A percentile compares a stretch with the other conserved stretches of the same genome.
These are phyloP conservation scores for Panicum hallii DNA, from an alignment of 202 grass and related monocot species.

Conservation along the genomic window DNA sequence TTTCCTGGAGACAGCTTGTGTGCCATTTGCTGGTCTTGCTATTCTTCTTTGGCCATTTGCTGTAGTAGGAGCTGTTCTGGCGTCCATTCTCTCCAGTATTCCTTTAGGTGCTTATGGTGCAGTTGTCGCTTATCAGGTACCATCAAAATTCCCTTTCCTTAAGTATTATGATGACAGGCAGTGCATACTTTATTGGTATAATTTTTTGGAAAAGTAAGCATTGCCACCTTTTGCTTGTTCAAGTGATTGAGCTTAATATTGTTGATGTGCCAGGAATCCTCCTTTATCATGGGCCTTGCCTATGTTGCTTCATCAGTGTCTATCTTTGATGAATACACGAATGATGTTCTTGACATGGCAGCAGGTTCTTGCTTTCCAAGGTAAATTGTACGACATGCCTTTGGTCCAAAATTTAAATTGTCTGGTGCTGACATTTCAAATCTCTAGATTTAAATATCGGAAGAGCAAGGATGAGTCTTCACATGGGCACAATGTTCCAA, in stretches of 20 bases:
- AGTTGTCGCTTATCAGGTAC: slow-evolving; percentile 93
- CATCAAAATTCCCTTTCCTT: neutral
- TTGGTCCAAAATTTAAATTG: slow-evolving; percentile 35
- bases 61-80: slow-evolving; percentile 74
- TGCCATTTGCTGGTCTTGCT: slow-evolving; percentile 94
- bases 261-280: slow-evolving; percentile 74
- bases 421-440: slow-evolving; percentile 40
- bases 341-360: slow-evolving; percentile 95
- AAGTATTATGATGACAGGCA: neutral
- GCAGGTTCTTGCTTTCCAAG: slow-evolving; percentile 96
- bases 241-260: slow-evolving; percentile 41
- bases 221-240: neutral
- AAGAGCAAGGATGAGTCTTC: slow-evolving; percentile 47
- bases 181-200: neutral
- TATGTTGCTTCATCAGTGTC: slow-evolving; percentile 83
- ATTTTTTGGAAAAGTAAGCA: slow-evolving; percentile 7
- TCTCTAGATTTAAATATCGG: slow-evolving; percentile 69
- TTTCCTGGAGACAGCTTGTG: slow-evolving; percentile 94
- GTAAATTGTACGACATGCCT: slow-evolving; percentile 47
- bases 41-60: slow-evolving; percentile 97
- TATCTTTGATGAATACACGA: slow-evolving; percentile 97
- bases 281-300: slow-evolving; percentile 71
- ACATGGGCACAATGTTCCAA: slow-evolving; percentile 12
- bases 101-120: slow-evolving; percentile 87
- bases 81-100: slow-evolving; percentile 79